phyloP scores from a whole-genome alignment of 2,329 filamentous ascomycete species.

The Aspergillus sp. region DNA sequence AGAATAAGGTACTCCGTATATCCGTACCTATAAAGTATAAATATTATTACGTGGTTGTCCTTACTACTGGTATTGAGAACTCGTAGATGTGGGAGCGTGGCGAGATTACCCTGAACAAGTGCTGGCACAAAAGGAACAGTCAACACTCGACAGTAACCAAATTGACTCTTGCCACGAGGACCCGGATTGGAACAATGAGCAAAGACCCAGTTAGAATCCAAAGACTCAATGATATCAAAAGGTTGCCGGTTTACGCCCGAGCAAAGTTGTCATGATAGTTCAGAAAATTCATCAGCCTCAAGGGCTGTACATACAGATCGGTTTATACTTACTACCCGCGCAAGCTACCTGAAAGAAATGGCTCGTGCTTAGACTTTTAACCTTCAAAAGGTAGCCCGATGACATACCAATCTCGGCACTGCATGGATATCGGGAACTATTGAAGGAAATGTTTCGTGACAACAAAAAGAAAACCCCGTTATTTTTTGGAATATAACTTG shows the following conservation, averaged over 20 bases:
- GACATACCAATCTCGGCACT: not conserved
- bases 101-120: not conserved
- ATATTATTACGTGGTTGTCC: not conserved
- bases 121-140: not conserved
- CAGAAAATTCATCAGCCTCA: no score
- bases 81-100: not conserved
- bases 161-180: not conserved
- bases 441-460: not conserved
- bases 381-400: not conserved
- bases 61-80: not conserved
- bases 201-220: not conserved
- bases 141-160: no score
- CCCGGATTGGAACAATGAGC: not conserved
- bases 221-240: not conserved
- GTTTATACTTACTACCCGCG: no score
- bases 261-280: no score
- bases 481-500: slow-evolving; percentile 41
- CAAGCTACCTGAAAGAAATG: no score
- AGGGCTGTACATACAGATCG: no score
- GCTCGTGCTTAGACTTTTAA: not conserved
- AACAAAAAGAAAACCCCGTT: slow-evolving; percentile 32
- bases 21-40: not conserved
- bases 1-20: not conserved
- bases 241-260: no score
- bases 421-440: not conserved